phyloP scores from a whole-genome alignment of 1,139 yeast genomes.

The Candida dubliniensis region DNA sequence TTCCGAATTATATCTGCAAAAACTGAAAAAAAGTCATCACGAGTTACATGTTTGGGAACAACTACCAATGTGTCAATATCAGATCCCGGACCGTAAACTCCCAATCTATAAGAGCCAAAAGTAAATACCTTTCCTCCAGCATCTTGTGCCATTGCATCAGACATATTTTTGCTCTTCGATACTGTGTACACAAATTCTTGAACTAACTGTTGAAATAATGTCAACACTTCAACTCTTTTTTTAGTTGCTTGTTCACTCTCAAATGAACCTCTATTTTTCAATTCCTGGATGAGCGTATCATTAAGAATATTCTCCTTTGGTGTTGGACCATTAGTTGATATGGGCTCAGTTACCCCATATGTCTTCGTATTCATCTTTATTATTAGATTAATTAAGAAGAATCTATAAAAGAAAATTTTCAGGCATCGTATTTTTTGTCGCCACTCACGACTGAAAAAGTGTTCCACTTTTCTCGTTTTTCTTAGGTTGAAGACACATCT shows the following conservation, averaged over 20 bases:
- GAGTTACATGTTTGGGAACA: slow-evolving; percentile 91
- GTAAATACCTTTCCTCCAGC: slow-evolving; percentile 97
- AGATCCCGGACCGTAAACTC: slow-evolving; percentile 97
- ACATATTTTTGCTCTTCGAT: slow-evolving; percentile 80
- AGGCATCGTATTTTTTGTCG: no score
- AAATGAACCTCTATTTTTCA: slow-evolving; percentile 83
- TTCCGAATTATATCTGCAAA: no score
- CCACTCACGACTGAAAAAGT: no score
- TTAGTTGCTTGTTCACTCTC: slow-evolving; percentile 81
- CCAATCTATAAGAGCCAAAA: slow-evolving; percentile 89
- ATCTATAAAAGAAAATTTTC: no score
- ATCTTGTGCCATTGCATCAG: slow-evolving; percentile 95
- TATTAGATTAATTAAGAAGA: no score
- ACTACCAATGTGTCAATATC: slow-evolving; percentile 96
- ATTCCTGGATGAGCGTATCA: slow-evolving; percentile 72
- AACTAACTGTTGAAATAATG: slow-evolving; percentile 66
- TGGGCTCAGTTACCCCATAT: slow-evolving; percentile 90
- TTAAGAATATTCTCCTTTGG: slow-evolving; percentile 74
- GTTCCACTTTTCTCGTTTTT: no score
- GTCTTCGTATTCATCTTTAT: slow-evolving; percentile 20
- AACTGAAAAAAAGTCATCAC: slow-evolving; percentile 84
- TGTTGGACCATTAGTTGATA: slow-evolving; percentile 84
- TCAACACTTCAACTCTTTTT: slow-evolving; percentile 74
- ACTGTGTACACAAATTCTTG: slow-evolving; percentile 82
- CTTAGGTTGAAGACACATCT: no score